Conservation (phyloP, 2,329 filamentous ascomycete genomes). For the Ophiosphaerella narmari region DNA sequence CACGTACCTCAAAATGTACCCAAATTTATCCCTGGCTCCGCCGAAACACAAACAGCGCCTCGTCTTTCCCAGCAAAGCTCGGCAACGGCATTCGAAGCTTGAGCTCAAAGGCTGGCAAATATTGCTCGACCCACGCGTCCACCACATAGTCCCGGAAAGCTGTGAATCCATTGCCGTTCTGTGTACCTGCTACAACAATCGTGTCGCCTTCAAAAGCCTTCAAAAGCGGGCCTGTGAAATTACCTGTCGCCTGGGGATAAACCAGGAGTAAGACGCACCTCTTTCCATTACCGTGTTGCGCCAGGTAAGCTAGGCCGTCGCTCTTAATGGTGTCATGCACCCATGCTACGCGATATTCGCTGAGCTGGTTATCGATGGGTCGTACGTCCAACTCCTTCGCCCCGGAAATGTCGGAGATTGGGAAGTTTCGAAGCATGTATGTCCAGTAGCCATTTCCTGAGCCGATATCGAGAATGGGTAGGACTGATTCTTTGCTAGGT, state of each 20-base stretch:
- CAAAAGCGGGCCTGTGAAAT: conserved; percentile 68
- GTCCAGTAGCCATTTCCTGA: conserved; percentile 78
- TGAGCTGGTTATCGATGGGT: conserved; percentile 70
- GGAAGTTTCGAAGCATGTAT: conserved; percentile 71
- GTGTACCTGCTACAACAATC: conserved; percentile 73
- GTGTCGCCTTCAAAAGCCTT: conserved; percentile 65
- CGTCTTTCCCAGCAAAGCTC: conserved; percentile 77
- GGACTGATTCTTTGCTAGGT: conserved; percentile 42
- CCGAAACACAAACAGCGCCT: conserved; percentile 70
- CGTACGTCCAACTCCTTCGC: conserved; percentile 61
- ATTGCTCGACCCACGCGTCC: conserved; percentile 67
- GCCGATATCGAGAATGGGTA: conserved; percentile 67
- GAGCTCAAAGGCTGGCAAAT: conserved; percentile 63
- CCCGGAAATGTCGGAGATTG: conserved; percentile 60
- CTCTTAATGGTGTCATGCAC: conserved; percentile 66
- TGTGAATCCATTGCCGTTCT: conserved; percentile 76
- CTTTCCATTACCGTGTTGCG: conserved; percentile 48
- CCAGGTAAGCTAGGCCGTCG: conserved; percentile 66
- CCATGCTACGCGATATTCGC: conserved; percentile 71
- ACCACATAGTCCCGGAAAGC: conserved; percentile 67
- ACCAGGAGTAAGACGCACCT: conserved; percentile 70
- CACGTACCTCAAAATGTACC: too few relatives aligned
- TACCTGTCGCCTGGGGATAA: conserved; percentile 71
- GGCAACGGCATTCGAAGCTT: conserved; percentile 69
- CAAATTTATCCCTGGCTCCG: conserved; percentile 24